Evolutionary conservation across 148 eudicot species (phyloP).

Genomic region (Arbutus unedo): DNA sequence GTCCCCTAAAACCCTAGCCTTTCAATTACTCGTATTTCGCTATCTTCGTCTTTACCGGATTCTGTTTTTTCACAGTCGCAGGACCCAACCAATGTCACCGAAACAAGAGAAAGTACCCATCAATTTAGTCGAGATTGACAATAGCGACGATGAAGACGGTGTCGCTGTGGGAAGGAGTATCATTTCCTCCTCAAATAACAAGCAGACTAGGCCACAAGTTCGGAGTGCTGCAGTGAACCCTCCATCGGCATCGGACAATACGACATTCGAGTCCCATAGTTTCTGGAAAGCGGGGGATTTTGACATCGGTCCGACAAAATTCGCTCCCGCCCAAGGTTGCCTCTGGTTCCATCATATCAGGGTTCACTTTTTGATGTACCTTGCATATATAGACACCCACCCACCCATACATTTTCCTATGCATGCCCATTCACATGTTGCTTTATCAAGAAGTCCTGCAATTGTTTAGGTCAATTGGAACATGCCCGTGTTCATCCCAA

Average conservation of each 20-base stretch:
- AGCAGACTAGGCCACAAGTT: constrained; percentile 14
- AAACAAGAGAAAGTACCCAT: constrained; percentile 16
- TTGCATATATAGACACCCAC: background rate
- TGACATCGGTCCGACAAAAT: constrained; percentile 45
- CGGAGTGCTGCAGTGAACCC: background rate
- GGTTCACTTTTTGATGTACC: background rate
- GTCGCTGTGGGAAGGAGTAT: constrained; percentile 7
- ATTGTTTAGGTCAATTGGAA: constrained; percentile 71
- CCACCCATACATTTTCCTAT: background rate
- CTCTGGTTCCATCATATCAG: background rate
- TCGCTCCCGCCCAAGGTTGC: constrained; percentile 47
- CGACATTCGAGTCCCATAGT: constrained; percentile 57
- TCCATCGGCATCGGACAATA: constrained; percentile 23
- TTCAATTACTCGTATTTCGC: background rate
- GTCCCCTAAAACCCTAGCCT: constrained; percentile 5
- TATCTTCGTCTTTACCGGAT: background rate
- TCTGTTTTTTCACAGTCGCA: background rate
- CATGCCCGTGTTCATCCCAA: constrained; percentile 98
- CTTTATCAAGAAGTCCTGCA: constrained; percentile 1
- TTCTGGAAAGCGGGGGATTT: constrained; percentile 93
- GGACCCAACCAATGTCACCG: constrained; percentile 1
- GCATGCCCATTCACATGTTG: background rate
- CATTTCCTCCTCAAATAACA: constrained; percentile 11
- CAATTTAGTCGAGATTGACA: constrained; percentile 53
- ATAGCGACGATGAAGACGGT: constrained; percentile 61